These are phyloP conservation scores for Starmerella apis DNA, from an alignment of 805 yeast genomes.

Conservation along the genomic window DNA sequence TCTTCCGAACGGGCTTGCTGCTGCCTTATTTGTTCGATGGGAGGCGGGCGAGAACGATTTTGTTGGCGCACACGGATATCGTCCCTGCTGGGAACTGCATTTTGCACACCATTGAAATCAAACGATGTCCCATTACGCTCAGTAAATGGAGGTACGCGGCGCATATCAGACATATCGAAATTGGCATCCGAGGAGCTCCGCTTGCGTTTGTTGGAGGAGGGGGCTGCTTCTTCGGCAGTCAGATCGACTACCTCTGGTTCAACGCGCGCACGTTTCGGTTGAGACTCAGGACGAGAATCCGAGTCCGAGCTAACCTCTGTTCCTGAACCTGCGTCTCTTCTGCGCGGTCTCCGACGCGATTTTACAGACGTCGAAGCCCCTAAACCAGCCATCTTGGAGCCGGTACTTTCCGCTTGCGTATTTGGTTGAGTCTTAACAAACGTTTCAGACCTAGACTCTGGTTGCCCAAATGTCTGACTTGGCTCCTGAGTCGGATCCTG, in stretches of 20 bases:
- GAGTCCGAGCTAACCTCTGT: neutral
- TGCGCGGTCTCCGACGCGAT: neutral
- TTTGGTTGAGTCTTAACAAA: too few species aligned
- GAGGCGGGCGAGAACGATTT: conserved; percentile 2
- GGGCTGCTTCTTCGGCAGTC: neutral
- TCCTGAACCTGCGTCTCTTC: neutral
- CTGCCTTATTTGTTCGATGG: neutral
- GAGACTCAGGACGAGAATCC: neutral
- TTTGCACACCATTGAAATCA: conserved; percentile 2
- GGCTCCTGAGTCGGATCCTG: too few species aligned
- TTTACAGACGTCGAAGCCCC: too few species aligned
- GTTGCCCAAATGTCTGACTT: too few species aligned
- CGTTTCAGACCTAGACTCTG: too few species aligned
- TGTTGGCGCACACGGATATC: conserved; percentile 11
- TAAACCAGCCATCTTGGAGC: too few species aligned
- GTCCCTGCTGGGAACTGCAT: conserved; percentile 7
- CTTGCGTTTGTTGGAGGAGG: neutral
- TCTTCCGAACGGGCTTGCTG: neutral
- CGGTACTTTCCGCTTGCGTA: too few species aligned
- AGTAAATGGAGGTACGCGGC: conserved; percentile 20
- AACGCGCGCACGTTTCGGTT: neutral
- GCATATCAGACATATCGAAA: conserved; percentile 15
- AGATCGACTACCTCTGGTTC: conserved; percentile 2
- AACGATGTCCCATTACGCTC: conserved; percentile 17
- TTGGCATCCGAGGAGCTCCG: neutral